phyloP scores from a whole-genome alignment of 768 basidiomycete genomes.

The Leccinum longicurvipes region DNA sequence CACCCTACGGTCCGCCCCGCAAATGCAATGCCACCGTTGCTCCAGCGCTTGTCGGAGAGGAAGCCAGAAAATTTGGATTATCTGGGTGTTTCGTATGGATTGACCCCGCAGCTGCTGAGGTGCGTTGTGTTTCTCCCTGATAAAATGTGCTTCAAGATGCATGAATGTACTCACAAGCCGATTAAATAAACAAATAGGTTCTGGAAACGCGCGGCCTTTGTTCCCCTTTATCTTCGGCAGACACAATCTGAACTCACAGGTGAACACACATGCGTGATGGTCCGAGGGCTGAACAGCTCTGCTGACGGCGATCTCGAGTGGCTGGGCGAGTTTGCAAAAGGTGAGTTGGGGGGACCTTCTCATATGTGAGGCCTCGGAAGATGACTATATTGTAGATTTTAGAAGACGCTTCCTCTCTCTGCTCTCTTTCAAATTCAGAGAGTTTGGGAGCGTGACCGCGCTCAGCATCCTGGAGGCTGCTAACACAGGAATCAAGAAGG shows the following conservation, averaged over 20 bases:
- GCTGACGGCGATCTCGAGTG: conserved; percentile 66
- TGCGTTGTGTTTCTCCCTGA: conserved; percentile 25
- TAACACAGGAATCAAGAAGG: conserved; percentile 54
- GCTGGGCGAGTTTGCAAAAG: conserved; percentile 86
- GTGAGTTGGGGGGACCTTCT: conserved; percentile 35
- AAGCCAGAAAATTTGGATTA: conserved; percentile 92
- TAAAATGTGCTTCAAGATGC: too few species aligned
- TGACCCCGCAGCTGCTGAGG: conserved; percentile 83
- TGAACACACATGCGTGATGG: conserved; percentile 96
- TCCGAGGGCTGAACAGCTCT: conserved; percentile 74
- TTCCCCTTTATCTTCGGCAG: conserved; percentile 91
- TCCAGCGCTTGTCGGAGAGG: conserved; percentile 85
- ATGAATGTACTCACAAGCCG: background rate
- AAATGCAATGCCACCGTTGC: conserved; percentile 83
- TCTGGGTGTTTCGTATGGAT: conserved; percentile 92
- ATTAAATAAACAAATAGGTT: conserved; percentile 49
- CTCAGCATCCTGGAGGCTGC: conserved; percentile 87
- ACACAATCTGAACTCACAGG: conserved; percentile 94
- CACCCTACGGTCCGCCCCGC: conserved; percentile 68
- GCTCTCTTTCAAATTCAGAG: conserved; percentile 91
- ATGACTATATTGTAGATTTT: conserved; percentile 64
- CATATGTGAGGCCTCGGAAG: too few species aligned
- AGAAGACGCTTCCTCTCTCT: conserved; percentile 83
- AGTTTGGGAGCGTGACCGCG: conserved; percentile 85
- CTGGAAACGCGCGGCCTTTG: conserved; percentile 93